These are phyloP conservation scores for Botrytis paeoniae DNA, from an alignment of 2,329 filamentous ascomycete genomes.

Conservation along the genomic window DNA sequence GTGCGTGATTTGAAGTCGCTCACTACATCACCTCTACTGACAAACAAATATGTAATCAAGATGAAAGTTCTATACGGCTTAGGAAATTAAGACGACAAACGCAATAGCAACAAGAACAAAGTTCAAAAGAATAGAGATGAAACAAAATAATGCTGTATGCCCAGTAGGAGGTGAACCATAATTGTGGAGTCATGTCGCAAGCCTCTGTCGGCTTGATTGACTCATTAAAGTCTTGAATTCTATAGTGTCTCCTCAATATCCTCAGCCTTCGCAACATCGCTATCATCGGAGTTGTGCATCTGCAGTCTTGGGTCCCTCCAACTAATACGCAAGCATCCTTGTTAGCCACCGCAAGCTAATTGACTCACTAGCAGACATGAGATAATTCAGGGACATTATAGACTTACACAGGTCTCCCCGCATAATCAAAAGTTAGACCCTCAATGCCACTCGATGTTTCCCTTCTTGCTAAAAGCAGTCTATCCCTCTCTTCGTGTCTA, in stretches of 20 bases:
- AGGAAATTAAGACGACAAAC: no score
- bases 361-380: not conserved
- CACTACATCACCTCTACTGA: not conserved
- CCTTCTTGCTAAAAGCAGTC: not conserved
- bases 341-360: not conserved
- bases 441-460: slow-evolving; percentile 10
- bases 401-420: slow-evolving; percentile 14
- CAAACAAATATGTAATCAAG: not conserved
- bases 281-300: not conserved
- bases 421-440: slow-evolving; percentile 1
- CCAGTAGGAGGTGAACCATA: no score
- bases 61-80: not conserved
- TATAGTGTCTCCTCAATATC: not conserved
- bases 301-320: slow-evolving; percentile 7
- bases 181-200: no score
- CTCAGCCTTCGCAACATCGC: not conserved
- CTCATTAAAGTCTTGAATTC: not conserved
- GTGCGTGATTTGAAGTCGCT: not conserved
- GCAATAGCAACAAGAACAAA: not conserved
- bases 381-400: not conserved
- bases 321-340: not conserved
- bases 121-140: not conserved
- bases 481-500: not conserved
- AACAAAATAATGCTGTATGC: not conserved
- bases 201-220: not conserved